Evolutionary conservation across 2,329 filamentous ascomycete species (phyloP).

Genomic region (Sporothrix globosa): DNA sequence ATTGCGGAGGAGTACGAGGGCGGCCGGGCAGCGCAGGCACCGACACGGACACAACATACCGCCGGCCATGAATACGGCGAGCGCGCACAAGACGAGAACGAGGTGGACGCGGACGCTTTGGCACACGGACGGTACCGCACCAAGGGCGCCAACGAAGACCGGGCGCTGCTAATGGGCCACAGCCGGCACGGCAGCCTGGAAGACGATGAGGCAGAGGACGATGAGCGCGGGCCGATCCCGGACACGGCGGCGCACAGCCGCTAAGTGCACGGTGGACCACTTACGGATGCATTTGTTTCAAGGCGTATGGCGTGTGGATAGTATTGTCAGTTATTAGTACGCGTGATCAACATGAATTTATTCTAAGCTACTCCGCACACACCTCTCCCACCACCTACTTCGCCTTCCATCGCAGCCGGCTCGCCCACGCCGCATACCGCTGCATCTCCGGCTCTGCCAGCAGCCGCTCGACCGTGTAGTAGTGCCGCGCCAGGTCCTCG

Average conservation of each 20-base stretch:
- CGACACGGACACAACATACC: neutral
- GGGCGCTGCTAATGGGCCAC: constrained; percentile 32
- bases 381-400: constrained; percentile 28
- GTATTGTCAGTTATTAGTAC: neutral
- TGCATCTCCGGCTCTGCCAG: constrained; percentile 71
- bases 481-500: constrained; percentile 75
- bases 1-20: constrained; percentile 41
- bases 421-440: constrained; percentile 73
- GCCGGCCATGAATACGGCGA: constrained; percentile 24
- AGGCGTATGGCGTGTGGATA: neutral
- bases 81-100: constrained; percentile 21
- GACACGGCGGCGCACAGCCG: neutral
- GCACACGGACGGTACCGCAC: constrained; percentile 11
- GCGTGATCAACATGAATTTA: constrained; percentile 2
- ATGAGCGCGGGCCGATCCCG: constrained; percentile 3
- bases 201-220: constrained; percentile 16
- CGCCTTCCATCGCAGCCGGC: constrained; percentile 73
- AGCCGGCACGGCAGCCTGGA: constrained; percentile 15
- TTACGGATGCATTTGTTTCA: neutral
- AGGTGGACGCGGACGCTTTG: neutral
- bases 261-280: neutral
- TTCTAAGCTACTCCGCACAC: neutral
- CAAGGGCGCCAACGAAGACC: constrained; percentile 28
- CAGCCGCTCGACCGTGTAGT: constrained; percentile 72
- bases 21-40: neutral